A percentile compares a stretch with the other conserved stretches of the same genome.
These are phyloP conservation scores for Chaetomium cochliodes DNA, from an alignment of 495 filamentous ascomycete species.

Conservation along the genomic window DNA sequence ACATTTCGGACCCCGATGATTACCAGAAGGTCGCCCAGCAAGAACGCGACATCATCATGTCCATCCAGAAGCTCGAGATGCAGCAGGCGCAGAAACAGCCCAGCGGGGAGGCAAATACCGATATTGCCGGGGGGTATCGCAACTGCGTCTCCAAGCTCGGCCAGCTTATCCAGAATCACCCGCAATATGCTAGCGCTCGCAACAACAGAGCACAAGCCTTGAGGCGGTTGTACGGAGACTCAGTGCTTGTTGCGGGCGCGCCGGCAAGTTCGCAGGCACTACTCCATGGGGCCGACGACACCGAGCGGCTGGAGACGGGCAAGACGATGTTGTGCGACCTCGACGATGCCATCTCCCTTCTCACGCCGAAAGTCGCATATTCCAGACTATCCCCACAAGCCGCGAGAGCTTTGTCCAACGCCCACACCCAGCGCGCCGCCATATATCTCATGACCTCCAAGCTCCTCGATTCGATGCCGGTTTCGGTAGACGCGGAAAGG, in stretches of 20 bases:
- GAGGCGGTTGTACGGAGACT: conserved; percentile 58
- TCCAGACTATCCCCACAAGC: conserved; percentile 58
- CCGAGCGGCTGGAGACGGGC: conserved; percentile 38
- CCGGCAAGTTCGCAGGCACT: conserved; percentile 31
- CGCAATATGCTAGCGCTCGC: conserved; percentile 68
- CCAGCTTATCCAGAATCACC: conserved; percentile 55
- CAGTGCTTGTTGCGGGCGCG: conserved; percentile 39
- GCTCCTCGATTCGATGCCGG: conserved; percentile 29
- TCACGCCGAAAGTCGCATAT: conserved; percentile 52
- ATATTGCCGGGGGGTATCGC: conserved; percentile 41
- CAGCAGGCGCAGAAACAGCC: conserved; percentile 43
- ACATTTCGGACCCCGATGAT: conserved; percentile 42
- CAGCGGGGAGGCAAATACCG: conserved; percentile 20
- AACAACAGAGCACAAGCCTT: conserved; percentile 76
- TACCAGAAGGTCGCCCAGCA: conserved; percentile 42
- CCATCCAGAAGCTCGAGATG: conserved; percentile 51
- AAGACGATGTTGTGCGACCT: conserved; percentile 59
- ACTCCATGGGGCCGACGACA: conserved; percentile 30
- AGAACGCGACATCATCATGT: conserved; percentile 50
- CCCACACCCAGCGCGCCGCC: conserved; percentile 75
- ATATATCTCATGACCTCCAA: conserved; percentile 65
- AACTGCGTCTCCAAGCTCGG: conserved; percentile 47
- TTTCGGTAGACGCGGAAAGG: conserved; percentile 34
- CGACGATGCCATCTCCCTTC: conserved; percentile 62
- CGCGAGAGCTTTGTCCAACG: conserved; percentile 62